Percentiles rank a stretch among this genome's conserved stretches.
Evolutionary conservation across 1,284 basidiomycete genomes (phyloP).

Genomic region (Peniophora sp.): DNA sequence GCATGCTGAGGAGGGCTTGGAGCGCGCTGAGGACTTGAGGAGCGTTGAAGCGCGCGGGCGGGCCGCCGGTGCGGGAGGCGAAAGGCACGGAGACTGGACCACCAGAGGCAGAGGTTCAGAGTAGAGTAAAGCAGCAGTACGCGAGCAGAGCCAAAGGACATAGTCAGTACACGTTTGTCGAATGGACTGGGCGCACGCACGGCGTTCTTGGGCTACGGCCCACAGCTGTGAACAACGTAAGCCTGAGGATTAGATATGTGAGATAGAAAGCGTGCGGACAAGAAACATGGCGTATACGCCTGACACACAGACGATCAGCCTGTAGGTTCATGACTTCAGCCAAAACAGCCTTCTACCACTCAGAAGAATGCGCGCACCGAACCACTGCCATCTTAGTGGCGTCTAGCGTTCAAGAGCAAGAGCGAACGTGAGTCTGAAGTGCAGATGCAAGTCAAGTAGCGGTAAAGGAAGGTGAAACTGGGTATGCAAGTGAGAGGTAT

Average conservation of each 20-base stretch:
- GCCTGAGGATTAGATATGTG: constrained; percentile 3
- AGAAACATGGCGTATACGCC: constrained; percentile 79
- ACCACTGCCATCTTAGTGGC: too few relatives aligned
- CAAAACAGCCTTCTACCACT: too few relatives aligned
- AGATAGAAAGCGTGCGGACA: constrained; percentile 29
- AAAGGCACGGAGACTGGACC: constrained; percentile 77
- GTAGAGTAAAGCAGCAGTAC: too few relatives aligned
- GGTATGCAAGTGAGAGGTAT: too few relatives aligned
- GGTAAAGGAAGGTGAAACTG: too few relatives aligned
- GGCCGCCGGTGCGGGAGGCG: constrained; percentile 52
- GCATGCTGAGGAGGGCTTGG: constrained; percentile 76
- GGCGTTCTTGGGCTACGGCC: constrained; percentile 88
- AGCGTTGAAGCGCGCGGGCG: constrained; percentile 78
- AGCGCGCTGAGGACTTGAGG: constrained; percentile 83
- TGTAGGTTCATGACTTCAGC: constrained; percentile 15
- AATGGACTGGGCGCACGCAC: constrained; percentile 39
- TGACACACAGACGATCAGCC: constrained; percentile 54
- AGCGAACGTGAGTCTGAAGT: too few relatives aligned
- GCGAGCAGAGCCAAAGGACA: not conserved
- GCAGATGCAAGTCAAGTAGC: too few relatives aligned
- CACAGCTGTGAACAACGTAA: constrained; percentile 46
- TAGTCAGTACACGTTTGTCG: not conserved
- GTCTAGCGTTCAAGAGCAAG: too few relatives aligned
- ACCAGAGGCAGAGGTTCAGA: not conserved
- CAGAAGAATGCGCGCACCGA: too few relatives aligned